Conservation (phyloP, 2,329 filamentous ascomycete species). For the Paecilomyces formosus region DNA sequence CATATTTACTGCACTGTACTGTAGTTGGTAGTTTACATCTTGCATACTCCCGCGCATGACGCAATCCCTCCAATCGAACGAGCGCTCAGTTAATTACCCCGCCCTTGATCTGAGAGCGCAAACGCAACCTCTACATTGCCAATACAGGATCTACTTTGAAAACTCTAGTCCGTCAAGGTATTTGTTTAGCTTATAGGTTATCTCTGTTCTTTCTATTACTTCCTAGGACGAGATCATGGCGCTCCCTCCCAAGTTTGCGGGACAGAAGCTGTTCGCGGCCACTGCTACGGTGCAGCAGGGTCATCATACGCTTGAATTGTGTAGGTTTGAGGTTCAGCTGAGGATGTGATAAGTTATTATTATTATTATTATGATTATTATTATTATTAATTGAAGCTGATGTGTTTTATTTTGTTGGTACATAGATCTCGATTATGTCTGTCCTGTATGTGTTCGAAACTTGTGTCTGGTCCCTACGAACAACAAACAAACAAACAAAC, state of each 20-base stretch:
- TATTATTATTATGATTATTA: too few species aligned
- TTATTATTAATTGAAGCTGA: not conserved
- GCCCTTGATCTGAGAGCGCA: too few species aligned
- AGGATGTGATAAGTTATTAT: not conserved
- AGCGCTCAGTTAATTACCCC: too few species aligned
- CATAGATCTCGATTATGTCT: conserved; percentile 78
- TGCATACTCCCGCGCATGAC: too few species aligned
- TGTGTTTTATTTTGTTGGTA: conserved; percentile 15
- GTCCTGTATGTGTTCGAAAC: conserved; percentile 46
- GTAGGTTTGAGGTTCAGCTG: conserved; percentile 16
- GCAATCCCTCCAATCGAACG: too few species aligned
- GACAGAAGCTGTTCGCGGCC: conserved; percentile 33
- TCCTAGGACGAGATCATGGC: conserved; percentile 38
- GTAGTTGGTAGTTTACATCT: too few species aligned
- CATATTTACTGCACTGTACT: too few species aligned
- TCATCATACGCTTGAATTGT: conserved; percentile 31
- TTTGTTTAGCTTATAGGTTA: too few species aligned
- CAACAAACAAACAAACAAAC: not conserved
- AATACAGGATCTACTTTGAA: too few species aligned
- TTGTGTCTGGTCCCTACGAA: not conserved
- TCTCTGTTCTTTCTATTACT: too few species aligned
- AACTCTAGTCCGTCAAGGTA: too few species aligned
- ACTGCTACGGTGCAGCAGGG: conserved; percentile 11
- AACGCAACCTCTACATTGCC: too few species aligned
- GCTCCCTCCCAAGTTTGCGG: conserved; percentile 52